Evolutionary conservation across 179 eudicot species (phyloP), one percentile per base, ranked within the genome.

Genomic region (Heliamphora pulchella): DNA sequence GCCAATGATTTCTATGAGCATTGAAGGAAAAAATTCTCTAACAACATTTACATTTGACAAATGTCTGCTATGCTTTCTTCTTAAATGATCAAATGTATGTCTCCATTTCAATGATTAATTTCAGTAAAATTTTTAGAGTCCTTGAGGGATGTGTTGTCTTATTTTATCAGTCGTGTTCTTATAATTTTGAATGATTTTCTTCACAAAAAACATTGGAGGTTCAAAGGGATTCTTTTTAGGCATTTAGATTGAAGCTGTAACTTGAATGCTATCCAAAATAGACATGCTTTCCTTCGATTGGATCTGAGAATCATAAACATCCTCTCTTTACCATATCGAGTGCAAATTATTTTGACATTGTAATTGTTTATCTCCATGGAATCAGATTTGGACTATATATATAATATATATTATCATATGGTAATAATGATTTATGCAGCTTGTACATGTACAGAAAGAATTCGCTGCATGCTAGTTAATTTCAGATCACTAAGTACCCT

Each of bases 191-290:
- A 57, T 41, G 17, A 57, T 15, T 57, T 75, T 74, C 47, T 74
- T 54, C 3, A 17, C 66, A 57, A 44, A 41, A n/a, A 41, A 75
- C 1, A 20, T 5, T 58, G 43, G 71, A 67, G 17, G 69, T 18
- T 63, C 39, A 63, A 63, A 20, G 67, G 39, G 44, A 65, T 13
- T 22, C 44, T 39, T 74, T 74, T 31, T 31, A 74, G 20, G 41
- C 22, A 0, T 54, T 53, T 54, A 11, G 5, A 73, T 51, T 73
- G 46, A 73, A 73, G 10, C 76, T 73, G 46, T 73, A 15, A 53
- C 46, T 73, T 73, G 46, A 73, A 73, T 53, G 76, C 76, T 73
- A 2, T 53, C 46, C 11, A 22, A 72, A 57, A 46, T 4, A 51
- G 58, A 11, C 78, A 17, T 8, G 47, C 15, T 72, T 72, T 51